These are phyloP conservation scores for Lichtheimia ramosa DNA, from an alignment of 371 early-diverging fungal species.

Conservation along the genomic window DNA sequence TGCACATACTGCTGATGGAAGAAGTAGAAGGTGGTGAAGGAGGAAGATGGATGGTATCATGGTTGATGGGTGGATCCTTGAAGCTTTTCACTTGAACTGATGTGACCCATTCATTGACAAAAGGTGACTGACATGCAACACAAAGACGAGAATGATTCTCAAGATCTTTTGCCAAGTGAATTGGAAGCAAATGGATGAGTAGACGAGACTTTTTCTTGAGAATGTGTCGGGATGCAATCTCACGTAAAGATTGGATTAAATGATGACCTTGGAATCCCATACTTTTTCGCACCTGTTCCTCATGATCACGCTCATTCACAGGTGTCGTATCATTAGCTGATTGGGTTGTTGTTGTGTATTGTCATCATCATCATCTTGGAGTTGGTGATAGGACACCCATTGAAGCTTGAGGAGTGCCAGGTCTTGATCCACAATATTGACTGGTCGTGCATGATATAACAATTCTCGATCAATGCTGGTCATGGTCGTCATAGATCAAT, in stretches of 20 bases:
- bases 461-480: conserved; percentile 46
- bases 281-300: background rate
- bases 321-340: background rate
- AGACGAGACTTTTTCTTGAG: conserved; percentile 16
- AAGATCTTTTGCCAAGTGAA: conserved; percentile 44
- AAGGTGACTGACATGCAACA: conserved; percentile 48
- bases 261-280: background rate
- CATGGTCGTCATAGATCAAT: conserved; percentile 35
- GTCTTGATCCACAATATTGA: conserved; percentile 42
- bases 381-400: conserved; percentile 6
- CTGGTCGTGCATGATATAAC: conserved; percentile 40
- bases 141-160: conserved; percentile 43
- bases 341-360: background rate
- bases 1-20: no score
- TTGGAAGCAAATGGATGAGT: conserved; percentile 35
- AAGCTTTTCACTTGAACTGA: conserved; percentile 63
- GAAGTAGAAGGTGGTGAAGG: no score
- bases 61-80: conserved; percentile 17
- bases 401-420: conserved; percentile 14
- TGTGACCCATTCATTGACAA: conserved; percentile 65
- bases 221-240: conserved; percentile 34
- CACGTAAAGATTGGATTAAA: conserved; percentile 31
- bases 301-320: background rate
- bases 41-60: no score
- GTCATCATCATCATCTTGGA: background rate